Evolutionary conservation across 768 basidiomycete genomes (phyloP).

Genomic region (Tulasnella sp.): DNA sequence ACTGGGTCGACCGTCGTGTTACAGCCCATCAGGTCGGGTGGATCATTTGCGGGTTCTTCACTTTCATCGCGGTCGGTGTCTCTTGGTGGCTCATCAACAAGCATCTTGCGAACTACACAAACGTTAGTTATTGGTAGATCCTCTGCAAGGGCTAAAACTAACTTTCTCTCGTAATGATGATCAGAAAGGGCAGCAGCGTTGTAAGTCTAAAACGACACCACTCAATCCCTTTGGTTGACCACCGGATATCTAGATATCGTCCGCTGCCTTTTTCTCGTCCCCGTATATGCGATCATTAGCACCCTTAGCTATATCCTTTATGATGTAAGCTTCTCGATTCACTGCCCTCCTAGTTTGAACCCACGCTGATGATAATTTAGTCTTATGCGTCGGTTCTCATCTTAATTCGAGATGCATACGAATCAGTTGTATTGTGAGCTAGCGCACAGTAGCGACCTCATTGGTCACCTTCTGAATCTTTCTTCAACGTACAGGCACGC

Average conservation of each 20-base stretch:
- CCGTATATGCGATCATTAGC: constrained; percentile 59
- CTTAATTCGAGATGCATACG: constrained; percentile 63
- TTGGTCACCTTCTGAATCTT: neutral
- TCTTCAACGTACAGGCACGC: constrained; percentile 23
- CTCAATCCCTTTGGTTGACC: neutral
- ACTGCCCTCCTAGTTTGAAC: neutral
- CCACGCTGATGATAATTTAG: constrained; percentile 26
- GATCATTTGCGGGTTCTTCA: constrained; percentile 52
- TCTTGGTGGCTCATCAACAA: constrained; percentile 68
- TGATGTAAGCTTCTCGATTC: constrained; percentile 30
- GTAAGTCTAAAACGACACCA: constrained; percentile 28
- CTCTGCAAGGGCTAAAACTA: neutral
- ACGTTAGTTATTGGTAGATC: constrained; percentile 37
- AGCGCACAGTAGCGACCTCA: neutral
- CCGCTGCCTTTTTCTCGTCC: constrained; percentile 68
- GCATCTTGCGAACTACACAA: constrained; percentile 63
- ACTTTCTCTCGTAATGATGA: neutral
- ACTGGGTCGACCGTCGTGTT: neutral
- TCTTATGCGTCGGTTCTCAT: constrained; percentile 60
- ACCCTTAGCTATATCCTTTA: constrained; percentile 62
- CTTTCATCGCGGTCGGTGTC: constrained; percentile 42
- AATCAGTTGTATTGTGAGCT: constrained; percentile 55
- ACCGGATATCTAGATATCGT: constrained; percentile 43
- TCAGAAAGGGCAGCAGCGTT: constrained; percentile 61
- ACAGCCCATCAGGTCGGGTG: constrained; percentile 45